phyloP scores from a whole-genome alignment of 805 yeast species.

The Starmerella stigmatis region DNA sequence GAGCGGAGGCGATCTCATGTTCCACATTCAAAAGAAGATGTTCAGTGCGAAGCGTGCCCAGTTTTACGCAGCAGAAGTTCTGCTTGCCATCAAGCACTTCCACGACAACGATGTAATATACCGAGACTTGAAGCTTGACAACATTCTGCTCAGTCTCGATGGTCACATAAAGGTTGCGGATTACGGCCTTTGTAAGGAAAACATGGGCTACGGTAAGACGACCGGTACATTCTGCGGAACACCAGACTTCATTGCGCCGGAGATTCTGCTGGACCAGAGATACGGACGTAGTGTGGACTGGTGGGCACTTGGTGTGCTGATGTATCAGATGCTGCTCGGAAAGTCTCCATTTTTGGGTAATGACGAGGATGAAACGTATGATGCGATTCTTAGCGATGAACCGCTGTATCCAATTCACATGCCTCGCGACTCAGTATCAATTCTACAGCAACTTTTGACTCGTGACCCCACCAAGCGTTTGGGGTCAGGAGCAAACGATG shows the following conservation, averaged over 20 bases:
- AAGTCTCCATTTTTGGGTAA: slow-evolving; percentile 97
- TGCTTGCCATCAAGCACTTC: slow-evolving; percentile 80
- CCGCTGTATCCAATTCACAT: slow-evolving; percentile 93
- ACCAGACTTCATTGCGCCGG: slow-evolving; percentile 99
- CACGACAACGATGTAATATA: slow-evolving; percentile 94
- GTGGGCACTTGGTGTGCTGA: slow-evolving; percentile 98
- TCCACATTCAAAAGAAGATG: slow-evolving; percentile 93
- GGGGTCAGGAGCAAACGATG: slow-evolving; percentile 83
- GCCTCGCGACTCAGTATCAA: slow-evolving; percentile 93
- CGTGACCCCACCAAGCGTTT: slow-evolving; percentile 77
- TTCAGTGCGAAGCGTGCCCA: slow-evolving; percentile 87
- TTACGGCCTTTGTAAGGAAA: slow-evolving; percentile 93
- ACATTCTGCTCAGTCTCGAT: slow-evolving; percentile 72
- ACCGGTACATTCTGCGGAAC: slow-evolving; percentile 90
- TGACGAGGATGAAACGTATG: slow-evolving; percentile 92
- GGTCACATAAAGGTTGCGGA: slow-evolving; percentile 97
- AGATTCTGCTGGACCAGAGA: slow-evolving; percentile 81
- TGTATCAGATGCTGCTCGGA: slow-evolving; percentile 92
- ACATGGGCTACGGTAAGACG: slow-evolving; percentile 72
- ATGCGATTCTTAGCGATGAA: slow-evolving; percentile 92
- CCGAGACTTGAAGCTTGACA: slow-evolving; percentile 92
- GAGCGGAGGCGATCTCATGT: slow-evolving; percentile 97
- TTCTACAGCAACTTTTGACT: slow-evolving; percentile 79
- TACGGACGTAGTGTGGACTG: slow-evolving; percentile 94
- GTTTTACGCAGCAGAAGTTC: slow-evolving; percentile 93